Percentiles rank a stretch among this genome's conserved stretches.
Evolutionary conservation across 2,329 filamentous ascomycete species (phyloP).

Genomic region (Cucurbitaria berberidis): DNA sequence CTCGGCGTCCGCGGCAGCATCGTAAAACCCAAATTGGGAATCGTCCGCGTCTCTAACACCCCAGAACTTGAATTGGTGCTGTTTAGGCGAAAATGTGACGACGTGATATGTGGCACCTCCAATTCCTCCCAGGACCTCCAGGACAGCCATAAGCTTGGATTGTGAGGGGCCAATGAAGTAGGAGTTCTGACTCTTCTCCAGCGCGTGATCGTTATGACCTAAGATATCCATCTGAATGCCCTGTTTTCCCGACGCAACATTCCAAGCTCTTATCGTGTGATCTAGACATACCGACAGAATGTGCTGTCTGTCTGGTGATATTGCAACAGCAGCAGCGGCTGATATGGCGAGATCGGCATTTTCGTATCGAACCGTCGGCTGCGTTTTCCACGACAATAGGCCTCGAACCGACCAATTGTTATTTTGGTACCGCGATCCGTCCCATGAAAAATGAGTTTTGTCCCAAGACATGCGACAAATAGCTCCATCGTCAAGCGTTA

Average conservation of each 20-base stretch:
- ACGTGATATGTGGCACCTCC: constrained; percentile 64
- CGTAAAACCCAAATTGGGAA: constrained; percentile 67
- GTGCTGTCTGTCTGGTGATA: constrained; percentile 57
- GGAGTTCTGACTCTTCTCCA: constrained; percentile 69
- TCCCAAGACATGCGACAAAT: constrained; percentile 66
- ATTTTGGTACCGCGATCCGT: constrained; percentile 74
- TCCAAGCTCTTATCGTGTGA: constrained; percentile 89
- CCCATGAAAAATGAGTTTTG: constrained; percentile 60
- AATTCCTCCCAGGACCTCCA: constrained; percentile 61
- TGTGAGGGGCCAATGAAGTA: constrained; percentile 82
- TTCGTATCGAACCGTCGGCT: constrained; percentile 68
- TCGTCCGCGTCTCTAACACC: constrained; percentile 68
- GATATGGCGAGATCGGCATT: constrained; percentile 67
- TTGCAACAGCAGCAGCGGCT: constrained; percentile 66
- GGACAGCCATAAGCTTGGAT: constrained; percentile 74
- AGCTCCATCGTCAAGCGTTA: constrained; percentile 81
- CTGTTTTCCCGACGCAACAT: constrained; percentile 78
- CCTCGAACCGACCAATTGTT: constrained; percentile 70
- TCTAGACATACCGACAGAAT: constrained; percentile 86
- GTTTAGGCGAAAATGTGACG: constrained; percentile 86
- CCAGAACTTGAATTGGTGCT: constrained; percentile 96
- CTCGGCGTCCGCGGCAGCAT: constrained; percentile 69
- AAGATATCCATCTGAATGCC: constrained; percentile 80
- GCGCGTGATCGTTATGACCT: constrained; percentile 61
- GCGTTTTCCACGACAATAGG: constrained; percentile 70